Evolutionary conservation across 495 filamentous ascomycete species (phyloP), one percentile per base, ranked within the genome.

Genomic region (Penicillium coprophilum): DNA sequence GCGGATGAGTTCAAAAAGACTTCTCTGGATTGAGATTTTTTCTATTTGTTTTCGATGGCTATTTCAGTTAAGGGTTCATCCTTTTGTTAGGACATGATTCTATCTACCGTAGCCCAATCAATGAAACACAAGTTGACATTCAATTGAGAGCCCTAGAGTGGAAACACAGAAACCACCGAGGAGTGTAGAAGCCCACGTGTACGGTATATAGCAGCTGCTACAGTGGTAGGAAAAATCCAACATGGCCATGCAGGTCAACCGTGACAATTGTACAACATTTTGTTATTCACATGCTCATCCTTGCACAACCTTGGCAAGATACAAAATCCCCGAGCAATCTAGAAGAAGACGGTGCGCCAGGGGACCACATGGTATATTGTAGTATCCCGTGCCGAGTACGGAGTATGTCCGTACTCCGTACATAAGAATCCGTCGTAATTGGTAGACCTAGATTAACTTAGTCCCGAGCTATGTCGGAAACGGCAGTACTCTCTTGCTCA

Each of bases 31-130:
- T 31, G n/a, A 31, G n/a, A 47, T 47, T n/a, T 27, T 47, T 47
- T 3, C 28, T 6, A 31, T 28, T 28, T 30, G 15, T 32, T 46
- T 31, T 46, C 24, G 27, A 31, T 31, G 45, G 45, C 27, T 19
- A 6, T 47, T 47, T 46, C 4, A 46, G 27, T 10, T 46, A 6
- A 5, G 9, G 13, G 1, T 9, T 10, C 2, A 13, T 12, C 21
- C 28, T 30, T n/a, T n/a, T 30, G 6, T 10, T 46, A 46, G 44
- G 44, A 17, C 44, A 19, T 46, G 24, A 28, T 19, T 44, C 41
- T 19, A 46, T 46, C 27, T 46, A 46, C n/a, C 27, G 15, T 46
- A 46, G 10, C 45, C 44, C 45, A 28, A 19, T 31, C 10, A 47
- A 47, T 31, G 45, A 47, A 31, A 46, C 15, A 9, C 27, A 19